Evolutionary conservation across 768 basidiomycete species (phyloP).

Genomic region (Sporobolomyces phaffii): DNA sequence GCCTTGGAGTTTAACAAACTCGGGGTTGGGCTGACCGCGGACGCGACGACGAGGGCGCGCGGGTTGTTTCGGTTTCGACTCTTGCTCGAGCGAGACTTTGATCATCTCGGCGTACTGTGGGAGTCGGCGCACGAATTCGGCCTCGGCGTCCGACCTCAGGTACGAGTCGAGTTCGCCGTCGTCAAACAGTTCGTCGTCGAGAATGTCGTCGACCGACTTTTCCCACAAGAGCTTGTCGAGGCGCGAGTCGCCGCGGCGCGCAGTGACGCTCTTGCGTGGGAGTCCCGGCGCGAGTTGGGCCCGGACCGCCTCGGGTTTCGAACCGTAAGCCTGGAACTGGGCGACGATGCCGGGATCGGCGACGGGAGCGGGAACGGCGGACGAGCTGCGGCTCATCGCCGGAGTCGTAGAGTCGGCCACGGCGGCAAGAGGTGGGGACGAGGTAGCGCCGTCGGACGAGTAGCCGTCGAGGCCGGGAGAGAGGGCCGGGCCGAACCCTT

Average conservation of each 20-base stretch:
- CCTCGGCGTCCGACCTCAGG: conserved; percentile 7
- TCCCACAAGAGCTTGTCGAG: conserved; percentile 13
- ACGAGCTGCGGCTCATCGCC: neutral
- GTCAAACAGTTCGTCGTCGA: conserved; percentile 28
- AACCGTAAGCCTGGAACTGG: neutral
- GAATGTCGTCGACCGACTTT: conserved; percentile 2
- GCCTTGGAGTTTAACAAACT: neutral
- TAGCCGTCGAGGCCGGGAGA: no score
- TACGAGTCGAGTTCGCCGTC: conserved; percentile 29
- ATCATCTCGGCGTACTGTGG: conserved; percentile 15
- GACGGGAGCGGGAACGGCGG: neutral
- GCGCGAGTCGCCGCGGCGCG: neutral
- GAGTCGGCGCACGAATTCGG: neutral
- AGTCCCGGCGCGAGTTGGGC: neutral
- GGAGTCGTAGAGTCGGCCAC: neutral
- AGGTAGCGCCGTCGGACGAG: no score
- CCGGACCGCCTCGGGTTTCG: neutral
- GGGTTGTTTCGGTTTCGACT: neutral
- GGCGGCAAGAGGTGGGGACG: neutral
- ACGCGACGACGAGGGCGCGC: neutral
- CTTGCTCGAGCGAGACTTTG: neutral
- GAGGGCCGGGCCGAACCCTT: neutral
- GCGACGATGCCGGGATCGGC: neutral
- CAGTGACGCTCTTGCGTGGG: no score
- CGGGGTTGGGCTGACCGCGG: neutral